Evolutionary conservation across 2,329 filamentous ascomycete genomes (phyloP), one percentile per base, ranked within the genome.

Genomic region (Cladosporium sp.): DNA sequence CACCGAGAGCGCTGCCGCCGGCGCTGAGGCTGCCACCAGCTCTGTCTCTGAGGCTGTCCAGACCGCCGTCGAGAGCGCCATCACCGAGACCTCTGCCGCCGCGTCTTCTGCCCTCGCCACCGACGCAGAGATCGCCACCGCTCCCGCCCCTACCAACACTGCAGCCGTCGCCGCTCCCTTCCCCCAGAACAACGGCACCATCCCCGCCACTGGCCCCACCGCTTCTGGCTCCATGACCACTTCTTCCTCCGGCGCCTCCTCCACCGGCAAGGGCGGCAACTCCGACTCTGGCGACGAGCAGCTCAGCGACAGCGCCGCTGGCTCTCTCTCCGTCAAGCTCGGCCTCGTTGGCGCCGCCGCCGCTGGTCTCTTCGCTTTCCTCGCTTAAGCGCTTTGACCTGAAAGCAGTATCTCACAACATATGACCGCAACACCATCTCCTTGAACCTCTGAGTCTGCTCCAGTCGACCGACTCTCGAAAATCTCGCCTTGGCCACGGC

Each of bases 291-390:
- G 18, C 64, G 43, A 63, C 51, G 32, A 28, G 30, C 18, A 58
- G 25, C 26, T n/a, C 43, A 36, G 18, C 46, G 57, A 65, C 30
- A 46, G 51, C 53, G 59, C 49, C 30, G 58, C 64, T 36, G 64
- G 58, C 39, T 46, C 53, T 30, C 48, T 66, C 28, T 36, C 43
- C 26, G 43, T 64, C 54, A 53, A 63, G 51, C 16, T 57, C 34
- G 60, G 60, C 34, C 30, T 64, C 16, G 46, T 61, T 43, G 64
- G 51, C 26, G 62, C 61, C 46, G 54, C 57, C 30, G 30, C 58
- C 39, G 32, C 46, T 23, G 65, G 51, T 56, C 54, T 63, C 32
- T 56, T 66, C 51, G 65, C 65, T 26, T 60, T 66, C 65, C 48
- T 66, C 46, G 65, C 57, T 16, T 66, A 65, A 57, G 48, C 54